Conservation (phyloP, 352 stramenopile species). For the Phytophthora cactorum region DNA sequence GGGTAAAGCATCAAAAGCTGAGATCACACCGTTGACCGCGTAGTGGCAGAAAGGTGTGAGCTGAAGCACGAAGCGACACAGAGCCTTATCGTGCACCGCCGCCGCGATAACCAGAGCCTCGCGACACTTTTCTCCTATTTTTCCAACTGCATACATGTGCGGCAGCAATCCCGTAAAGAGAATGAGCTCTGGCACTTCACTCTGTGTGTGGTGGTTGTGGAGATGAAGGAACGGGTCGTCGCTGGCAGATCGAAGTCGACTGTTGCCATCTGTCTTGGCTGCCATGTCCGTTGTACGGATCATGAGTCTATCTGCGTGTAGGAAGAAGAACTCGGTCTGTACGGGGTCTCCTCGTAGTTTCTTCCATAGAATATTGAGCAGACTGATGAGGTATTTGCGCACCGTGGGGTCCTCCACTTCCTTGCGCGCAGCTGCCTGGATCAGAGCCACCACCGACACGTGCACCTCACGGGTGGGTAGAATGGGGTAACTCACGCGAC, state of each 20-base stretch:
- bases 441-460: slow-evolving; percentile 80
- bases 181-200: slow-evolving; percentile 77
- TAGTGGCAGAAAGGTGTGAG: slow-evolving; percentile 91
- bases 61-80: slow-evolving; percentile 85
- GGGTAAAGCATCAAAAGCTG: slow-evolving; percentile 77
- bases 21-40: slow-evolving; percentile 85
- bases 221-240: slow-evolving; percentile 43
- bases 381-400: slow-evolving; percentile 81
- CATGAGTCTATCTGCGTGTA: slow-evolving; percentile 68
- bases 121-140: slow-evolving; percentile 83
- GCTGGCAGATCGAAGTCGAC: slow-evolving; percentile 16
- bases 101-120: slow-evolving; percentile 86
- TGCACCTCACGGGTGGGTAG: slow-evolving; percentile 83
- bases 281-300: slow-evolving; percentile 50
- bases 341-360: slow-evolving; percentile 84
- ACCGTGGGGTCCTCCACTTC: slow-evolving; percentile 86
- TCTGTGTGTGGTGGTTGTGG: slow-evolving; percentile 48
- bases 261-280: background rate
- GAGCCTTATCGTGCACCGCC: slow-evolving; percentile 70
- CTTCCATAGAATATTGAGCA: slow-evolving; percentile 88
- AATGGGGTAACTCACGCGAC: slow-evolving; percentile 85
- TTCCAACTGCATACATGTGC: slow-evolving; percentile 86
- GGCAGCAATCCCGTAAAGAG: slow-evolving; percentile 83
- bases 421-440: slow-evolving; percentile 77
- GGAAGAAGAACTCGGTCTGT: slow-evolving; percentile 90